Percentiles rank a stretch among this genome's conserved stretches.
These are phyloP conservation scores for Adansonia madagascariensis DNA, from an alignment of 441 rosid genomes.

Conservation along the genomic window DNA sequence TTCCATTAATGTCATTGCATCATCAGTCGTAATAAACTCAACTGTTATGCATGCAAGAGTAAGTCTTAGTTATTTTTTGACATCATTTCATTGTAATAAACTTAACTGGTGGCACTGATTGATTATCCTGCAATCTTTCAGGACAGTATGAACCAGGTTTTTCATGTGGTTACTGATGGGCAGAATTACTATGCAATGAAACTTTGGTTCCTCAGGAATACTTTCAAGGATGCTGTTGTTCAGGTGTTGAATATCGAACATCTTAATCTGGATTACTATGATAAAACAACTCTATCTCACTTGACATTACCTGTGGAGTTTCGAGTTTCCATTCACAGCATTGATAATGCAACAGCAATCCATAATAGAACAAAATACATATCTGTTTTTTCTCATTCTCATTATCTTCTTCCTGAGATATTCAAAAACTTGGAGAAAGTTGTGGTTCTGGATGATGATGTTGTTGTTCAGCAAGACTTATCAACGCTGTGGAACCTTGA, in stretches of 20 bases:
- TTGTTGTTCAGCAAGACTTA: constrained; percentile 72
- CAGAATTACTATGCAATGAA: constrained; percentile 86
- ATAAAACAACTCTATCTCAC: constrained; percentile 47
- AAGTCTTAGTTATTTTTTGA: constrained; percentile 34
- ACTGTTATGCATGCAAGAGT: constrained; percentile 73
- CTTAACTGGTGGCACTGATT: constrained; percentile 32
- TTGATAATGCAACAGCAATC: constrained; percentile 43
- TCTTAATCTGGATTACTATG: constrained; percentile 48
- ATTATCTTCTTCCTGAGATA: constrained; percentile 80
- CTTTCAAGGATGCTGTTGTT: constrained; percentile 62
- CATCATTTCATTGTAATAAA: constrained; percentile 29
- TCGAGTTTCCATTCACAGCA: constrained; percentile 60
- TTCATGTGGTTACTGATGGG: constrained; percentile 89
- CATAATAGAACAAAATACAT: constrained; percentile 61
- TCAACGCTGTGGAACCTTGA: constrained; percentile 63
- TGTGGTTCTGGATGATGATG: constrained; percentile 80
- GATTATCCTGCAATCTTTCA: constrained; percentile 51
- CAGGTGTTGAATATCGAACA: constrained; percentile 77
- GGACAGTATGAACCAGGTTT: constrained; percentile 76
- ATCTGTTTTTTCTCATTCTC: constrained; percentile 73
- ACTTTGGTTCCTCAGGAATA: constrained; percentile 75
- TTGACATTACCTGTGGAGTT: constrained; percentile 78
- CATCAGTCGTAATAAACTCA: constrained; percentile 91
- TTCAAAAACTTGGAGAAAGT: constrained; percentile 67
- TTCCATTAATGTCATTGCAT: constrained; percentile 80